Evolutionary conservation across 495 filamentous ascomycete species (phyloP).

Genomic region (Corynascus novoguineensis): DNA sequence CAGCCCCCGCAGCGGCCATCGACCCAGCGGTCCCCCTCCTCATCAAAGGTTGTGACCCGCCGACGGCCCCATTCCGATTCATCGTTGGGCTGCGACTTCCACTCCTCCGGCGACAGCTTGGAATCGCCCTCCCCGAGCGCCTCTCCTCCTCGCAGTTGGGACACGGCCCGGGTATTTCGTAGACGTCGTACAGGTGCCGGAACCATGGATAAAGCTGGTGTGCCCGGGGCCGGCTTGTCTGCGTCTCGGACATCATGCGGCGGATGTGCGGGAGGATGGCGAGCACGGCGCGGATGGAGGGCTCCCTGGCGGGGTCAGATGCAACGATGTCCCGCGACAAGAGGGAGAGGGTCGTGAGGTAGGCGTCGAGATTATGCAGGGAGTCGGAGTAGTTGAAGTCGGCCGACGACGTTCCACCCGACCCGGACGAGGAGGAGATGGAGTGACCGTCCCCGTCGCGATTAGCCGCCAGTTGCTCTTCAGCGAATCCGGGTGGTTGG

Average conservation of each 20-base stretch:
- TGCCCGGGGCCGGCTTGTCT: conserved; percentile 22
- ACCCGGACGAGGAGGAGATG: neutral
- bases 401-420: neutral
- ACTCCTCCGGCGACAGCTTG: neutral
- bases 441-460: neutral
- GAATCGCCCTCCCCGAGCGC: conserved; percentile 13
- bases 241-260: conserved; percentile 27
- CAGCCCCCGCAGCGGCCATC: neutral
- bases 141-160: conserved; percentile 28
- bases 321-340: conserved; percentile 11
- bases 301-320: neutral
- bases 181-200: conserved; percentile 26
- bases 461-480: conserved; percentile 20
- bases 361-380: conserved; percentile 21
- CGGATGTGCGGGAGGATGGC: conserved; percentile 21
- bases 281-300: conserved; percentile 23
- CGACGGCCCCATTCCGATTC: conserved; percentile 5
- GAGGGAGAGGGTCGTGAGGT: conserved; percentile 15
- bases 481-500: conserved; percentile 22
- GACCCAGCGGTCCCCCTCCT: conserved; percentile 1
- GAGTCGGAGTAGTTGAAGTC: conserved; percentile 29
- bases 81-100: conserved; percentile 16
- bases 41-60: neutral
- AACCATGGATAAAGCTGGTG: conserved; percentile 28
- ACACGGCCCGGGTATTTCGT: conserved; percentile 23